These are phyloP conservation scores for Macadamia tetraphylla DNA, from an alignment of 164 flowering plant species.

Conservation along the genomic window DNA sequence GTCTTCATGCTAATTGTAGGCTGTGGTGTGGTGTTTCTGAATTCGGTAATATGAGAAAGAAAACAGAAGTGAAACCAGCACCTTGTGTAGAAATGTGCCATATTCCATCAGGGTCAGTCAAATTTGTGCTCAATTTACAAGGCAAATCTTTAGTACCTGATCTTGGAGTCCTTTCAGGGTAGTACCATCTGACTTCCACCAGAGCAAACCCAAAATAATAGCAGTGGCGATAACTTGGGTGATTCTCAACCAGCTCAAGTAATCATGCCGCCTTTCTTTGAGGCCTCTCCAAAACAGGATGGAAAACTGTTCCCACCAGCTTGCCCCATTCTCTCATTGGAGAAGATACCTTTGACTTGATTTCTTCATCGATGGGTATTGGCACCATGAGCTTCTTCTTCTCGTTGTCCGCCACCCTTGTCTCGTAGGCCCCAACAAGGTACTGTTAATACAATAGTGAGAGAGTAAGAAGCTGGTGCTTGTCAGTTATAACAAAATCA, in stretches of 20 bases:
- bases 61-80: not conserved
- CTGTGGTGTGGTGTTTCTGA: not conserved
- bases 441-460: constrained; percentile 39
- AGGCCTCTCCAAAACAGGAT: constrained; percentile 70
- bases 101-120: not conserved
- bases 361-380: constrained; percentile 58
- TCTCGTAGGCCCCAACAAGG: constrained; percentile 92
- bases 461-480: not conserved
- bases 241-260: constrained; percentile 70
- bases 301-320: constrained; percentile 74
- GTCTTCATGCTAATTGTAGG: not conserved
- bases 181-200: constrained; percentile 83
- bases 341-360: constrained; percentile 44
- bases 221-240: constrained; percentile 76
- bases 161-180: constrained; percentile 60
- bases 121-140: not conserved
- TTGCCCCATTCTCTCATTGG: constrained; percentile 80
- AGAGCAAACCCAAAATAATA: constrained; percentile 64
- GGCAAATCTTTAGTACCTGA: constrained; percentile 50
- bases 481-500: not conserved
- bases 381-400: constrained; percentile 64
- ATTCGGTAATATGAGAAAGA: not conserved
- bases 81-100: not conserved
- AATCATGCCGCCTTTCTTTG: constrained; percentile 76
- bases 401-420: constrained; percentile 65